Conservation (phyloP, 1,284 basidiomycete species). For the Anthracocystis panici-leucophaei region DNA sequence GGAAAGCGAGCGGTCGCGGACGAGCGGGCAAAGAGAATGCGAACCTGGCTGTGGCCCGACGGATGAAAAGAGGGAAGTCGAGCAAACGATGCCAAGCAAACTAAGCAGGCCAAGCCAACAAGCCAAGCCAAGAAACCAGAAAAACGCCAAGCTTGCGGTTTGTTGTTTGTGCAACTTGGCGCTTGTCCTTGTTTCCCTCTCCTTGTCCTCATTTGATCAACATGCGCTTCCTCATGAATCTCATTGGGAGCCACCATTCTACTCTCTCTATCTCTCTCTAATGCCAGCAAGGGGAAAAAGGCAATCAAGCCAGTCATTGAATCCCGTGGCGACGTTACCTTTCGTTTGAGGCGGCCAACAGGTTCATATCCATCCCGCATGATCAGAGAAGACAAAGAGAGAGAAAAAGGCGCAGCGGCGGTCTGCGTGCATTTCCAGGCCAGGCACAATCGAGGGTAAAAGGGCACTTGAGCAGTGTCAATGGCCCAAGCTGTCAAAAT, state of each 20-base stretch:
- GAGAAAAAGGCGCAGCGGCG: slow-evolving; percentile 33
- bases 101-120: slow-evolving; percentile 11
- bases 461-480: slow-evolving; percentile 23
- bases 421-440: slow-evolving; percentile 8
- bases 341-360: no score
- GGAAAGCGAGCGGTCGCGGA: neutral
- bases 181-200: neutral
- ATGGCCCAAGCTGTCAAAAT: slow-evolving; percentile 8
- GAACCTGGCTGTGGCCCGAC: neutral
- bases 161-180: neutral
- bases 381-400: neutral
- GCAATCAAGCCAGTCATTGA: no score
- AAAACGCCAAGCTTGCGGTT: slow-evolving; percentile 12
- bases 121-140: slow-evolving; percentile 2
- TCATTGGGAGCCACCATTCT: no score
- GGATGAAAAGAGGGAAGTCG: neutral
- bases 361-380: neutral
- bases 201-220: neutral
- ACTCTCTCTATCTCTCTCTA: no score
- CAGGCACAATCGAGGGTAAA: slow-evolving; percentile 9
- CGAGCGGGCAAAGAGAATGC: neutral
- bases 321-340: no score
- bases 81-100: slow-evolving; percentile 10
- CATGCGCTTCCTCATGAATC: neutral
- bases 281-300: no score